Percentiles rank a stretch among this genome's conserved stretches.
Evolutionary conservation across 1,139 yeast species (phyloP).

Genomic region (Kazachstania sp.): DNA sequence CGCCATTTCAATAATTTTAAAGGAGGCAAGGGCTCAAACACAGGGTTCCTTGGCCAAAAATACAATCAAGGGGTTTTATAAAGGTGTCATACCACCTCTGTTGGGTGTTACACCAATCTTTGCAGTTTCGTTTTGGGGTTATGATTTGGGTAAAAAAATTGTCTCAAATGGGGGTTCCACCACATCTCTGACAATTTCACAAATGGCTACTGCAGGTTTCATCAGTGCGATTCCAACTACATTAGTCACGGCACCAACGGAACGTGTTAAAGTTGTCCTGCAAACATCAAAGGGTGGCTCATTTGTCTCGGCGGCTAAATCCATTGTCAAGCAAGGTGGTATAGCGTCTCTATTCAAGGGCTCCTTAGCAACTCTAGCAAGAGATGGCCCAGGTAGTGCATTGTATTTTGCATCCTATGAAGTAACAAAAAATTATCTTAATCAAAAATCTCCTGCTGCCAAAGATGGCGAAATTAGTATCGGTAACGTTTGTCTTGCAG

Average conservation of each 20-base stretch:
- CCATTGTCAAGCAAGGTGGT: slow-evolving; percentile 77
- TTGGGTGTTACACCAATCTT: slow-evolving; percentile 97
- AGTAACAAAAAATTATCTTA: slow-evolving; percentile 54
- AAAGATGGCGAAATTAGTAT: slow-evolving; percentile 45
- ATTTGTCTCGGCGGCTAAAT: slow-evolving; percentile 41
- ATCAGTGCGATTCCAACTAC: slow-evolving; percentile 93
- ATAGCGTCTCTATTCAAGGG: slow-evolving; percentile 81
- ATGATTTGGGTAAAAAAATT: slow-evolving; percentile 79
- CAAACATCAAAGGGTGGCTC: slow-evolving; percentile 58
- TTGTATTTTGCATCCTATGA: slow-evolving; percentile 94
- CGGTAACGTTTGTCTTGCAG: slow-evolving; percentile 74
- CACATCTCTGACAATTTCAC: slow-evolving; percentile 44
- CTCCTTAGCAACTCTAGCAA: slow-evolving; percentile 80
- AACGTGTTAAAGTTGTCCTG: slow-evolving; percentile 87
- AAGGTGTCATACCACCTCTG: slow-evolving; percentile 85
- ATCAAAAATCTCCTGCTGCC: slow-evolving; percentile 32
- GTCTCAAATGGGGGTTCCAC: slow-evolving; percentile 34
- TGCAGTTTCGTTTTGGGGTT: slow-evolving; percentile 98
- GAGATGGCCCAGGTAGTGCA: slow-evolving; percentile 99
- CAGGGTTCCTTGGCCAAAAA: slow-evolving; percentile 6
- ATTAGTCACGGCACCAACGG: slow-evolving; percentile 92
- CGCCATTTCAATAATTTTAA: slow-evolving; percentile 62
- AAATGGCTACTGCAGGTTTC: slow-evolving; percentile 91
- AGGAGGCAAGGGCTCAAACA: slow-evolving; percentile 48
- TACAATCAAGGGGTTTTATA: slow-evolving; percentile 39